A percentile compares a stretch with the other conserved stretches of the same genome.
phyloP scores from a whole-genome alignment of 352 stramenopile species.

The Phytophthora tubulina region DNA sequence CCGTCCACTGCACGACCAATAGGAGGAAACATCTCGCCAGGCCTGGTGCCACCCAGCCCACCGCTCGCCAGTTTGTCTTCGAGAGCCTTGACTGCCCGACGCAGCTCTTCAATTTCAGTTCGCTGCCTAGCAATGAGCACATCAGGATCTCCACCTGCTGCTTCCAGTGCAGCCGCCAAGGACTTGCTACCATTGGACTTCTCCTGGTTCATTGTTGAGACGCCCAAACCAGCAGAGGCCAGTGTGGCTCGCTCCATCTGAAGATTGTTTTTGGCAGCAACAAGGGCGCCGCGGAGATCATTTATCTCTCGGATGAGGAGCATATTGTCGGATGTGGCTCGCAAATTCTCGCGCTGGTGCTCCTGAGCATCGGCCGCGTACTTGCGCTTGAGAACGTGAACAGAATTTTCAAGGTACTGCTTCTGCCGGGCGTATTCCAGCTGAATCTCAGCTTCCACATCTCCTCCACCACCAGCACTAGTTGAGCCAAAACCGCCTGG shows the following conservation, averaged over 20 bases:
- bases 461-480: slow-evolving; percentile 38
- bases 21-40: slow-evolving; percentile 43
- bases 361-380: slow-evolving; percentile 77
- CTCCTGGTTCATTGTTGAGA: slow-evolving; percentile 37
- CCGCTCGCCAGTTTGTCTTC: slow-evolving; percentile 62
- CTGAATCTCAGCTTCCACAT: slow-evolving; percentile 78
- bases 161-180: slow-evolving; percentile 28
- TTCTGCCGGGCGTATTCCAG: slow-evolving; percentile 92
- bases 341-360: slow-evolving; percentile 73
- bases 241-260: slow-evolving; percentile 78
- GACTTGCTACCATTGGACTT: slow-evolving; percentile 32
- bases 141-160: slow-evolving; percentile 56
- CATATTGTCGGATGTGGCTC: slow-evolving; percentile 87
- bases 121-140: slow-evolving; percentile 65
- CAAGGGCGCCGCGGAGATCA: slow-evolving; percentile 83
- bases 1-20: slow-evolving; percentile 48
- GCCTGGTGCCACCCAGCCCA: slow-evolving; percentile 12
- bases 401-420: slow-evolving; percentile 93
- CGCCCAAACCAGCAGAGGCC: slow-evolving; percentile 31
- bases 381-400: slow-evolving; percentile 91
- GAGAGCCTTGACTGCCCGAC: slow-evolving; percentile 80
- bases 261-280: slow-evolving; percentile 76
- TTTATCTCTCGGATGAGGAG: slow-evolving; percentile 95
- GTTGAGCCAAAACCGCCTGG: slow-evolving; percentile 28
- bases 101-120: slow-evolving; percentile 79